Percentiles rank a stretch among this genome's conserved stretches.
These are phyloP conservation scores for Fusarium goolgardi DNA, from an alignment of 2,329 filamentous ascomycete genomes.

Conservation along the genomic window DNA sequence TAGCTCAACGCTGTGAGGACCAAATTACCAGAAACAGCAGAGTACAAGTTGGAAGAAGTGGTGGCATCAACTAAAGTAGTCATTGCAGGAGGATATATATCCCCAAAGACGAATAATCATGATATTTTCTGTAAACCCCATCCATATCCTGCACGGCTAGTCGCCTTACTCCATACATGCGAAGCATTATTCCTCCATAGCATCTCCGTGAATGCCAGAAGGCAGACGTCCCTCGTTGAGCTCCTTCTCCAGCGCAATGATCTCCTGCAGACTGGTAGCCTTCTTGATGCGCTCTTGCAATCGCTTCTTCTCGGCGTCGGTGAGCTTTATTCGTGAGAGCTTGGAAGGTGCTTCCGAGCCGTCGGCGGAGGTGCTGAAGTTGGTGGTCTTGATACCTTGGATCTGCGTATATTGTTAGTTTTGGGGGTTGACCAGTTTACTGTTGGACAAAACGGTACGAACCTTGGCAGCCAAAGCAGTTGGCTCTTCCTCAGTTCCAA, in stretches of 20 bases:
- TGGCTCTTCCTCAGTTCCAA: slow-evolving; percentile 82
- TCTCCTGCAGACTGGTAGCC: slow-evolving; percentile 90
- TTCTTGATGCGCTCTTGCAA: slow-evolving; percentile 89
- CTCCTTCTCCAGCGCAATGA: slow-evolving; percentile 90
- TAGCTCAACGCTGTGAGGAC: background rate
- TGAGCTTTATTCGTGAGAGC: slow-evolving; percentile 83
- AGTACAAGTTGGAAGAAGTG: background rate
- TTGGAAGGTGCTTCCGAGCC: slow-evolving; percentile 64
- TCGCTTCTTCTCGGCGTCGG: slow-evolving; percentile 85
- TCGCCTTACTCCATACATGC: slow-evolving; percentile 5
- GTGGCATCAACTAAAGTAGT: slow-evolving; percentile 2
- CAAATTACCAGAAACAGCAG: background rate
- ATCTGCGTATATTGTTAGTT: slow-evolving; percentile 63
- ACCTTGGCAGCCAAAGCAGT: slow-evolving; percentile 82
- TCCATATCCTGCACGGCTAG: slow-evolving; percentile 11
- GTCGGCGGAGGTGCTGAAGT: slow-evolving; percentile 69
- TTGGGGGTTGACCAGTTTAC: no score
- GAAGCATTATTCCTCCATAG: slow-evolving; percentile 68
- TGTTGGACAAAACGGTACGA: slow-evolving; percentile 4
- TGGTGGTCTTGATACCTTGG: slow-evolving; percentile 83
- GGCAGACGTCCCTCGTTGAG: slow-evolving; percentile 90
- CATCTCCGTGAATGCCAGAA: slow-evolving; percentile 67
- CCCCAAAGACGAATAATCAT: slow-evolving; percentile 27
- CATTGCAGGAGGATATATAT: slow-evolving; percentile 20
- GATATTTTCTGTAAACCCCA: slow-evolving; percentile 26